These are phyloP conservation scores for Colletotrichum limetticola DNA, from an alignment of 2,329 filamentous ascomycete genomes.

Conservation along the genomic window DNA sequence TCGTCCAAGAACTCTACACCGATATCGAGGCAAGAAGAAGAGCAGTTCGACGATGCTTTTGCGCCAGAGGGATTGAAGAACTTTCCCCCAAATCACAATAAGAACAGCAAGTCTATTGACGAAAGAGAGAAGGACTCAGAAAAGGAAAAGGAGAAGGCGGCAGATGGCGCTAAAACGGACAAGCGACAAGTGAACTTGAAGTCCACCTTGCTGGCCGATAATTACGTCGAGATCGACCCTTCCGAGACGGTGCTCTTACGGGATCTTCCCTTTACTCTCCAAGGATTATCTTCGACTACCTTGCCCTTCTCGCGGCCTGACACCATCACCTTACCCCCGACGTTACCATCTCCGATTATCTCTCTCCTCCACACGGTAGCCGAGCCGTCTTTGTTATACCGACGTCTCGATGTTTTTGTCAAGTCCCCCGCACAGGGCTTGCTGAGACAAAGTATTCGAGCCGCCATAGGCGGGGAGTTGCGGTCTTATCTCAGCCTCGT, in stretches of 20 bases:
- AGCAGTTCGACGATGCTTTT: slow-evolving; percentile 63
- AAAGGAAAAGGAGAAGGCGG: slow-evolving; percentile 46
- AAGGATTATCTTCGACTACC: slow-evolving; percentile 89
- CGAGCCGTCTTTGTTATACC: slow-evolving; percentile 93
- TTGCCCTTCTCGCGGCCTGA: slow-evolving; percentile 78
- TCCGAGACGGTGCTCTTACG: slow-evolving; percentile 75
- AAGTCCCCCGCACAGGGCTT: slow-evolving; percentile 84
- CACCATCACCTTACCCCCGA: slow-evolving; percentile 79
- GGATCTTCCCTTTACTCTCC: slow-evolving; percentile 91
- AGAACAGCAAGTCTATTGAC: slow-evolving; percentile 44
- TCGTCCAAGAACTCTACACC: slow-evolving; percentile 48
- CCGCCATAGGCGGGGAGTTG: slow-evolving; percentile 85
- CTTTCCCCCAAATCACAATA: slow-evolving; percentile 53
- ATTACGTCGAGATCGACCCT: slow-evolving; percentile 67
- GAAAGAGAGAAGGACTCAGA: slow-evolving; percentile 49
- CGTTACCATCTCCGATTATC: slow-evolving; percentile 84
- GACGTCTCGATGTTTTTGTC: slow-evolving; percentile 82
- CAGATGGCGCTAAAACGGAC: slow-evolving; percentile 41
- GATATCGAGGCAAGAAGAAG: slow-evolving; percentile 55
- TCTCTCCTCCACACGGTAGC: slow-evolving; percentile 90
- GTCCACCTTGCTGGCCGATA: slow-evolving; percentile 66
- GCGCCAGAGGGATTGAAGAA: slow-evolving; percentile 62
- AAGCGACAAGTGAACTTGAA: slow-evolving; percentile 66
- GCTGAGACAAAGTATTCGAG: slow-evolving; percentile 90
- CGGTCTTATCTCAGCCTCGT: slow-evolving; percentile 91